phyloP scores from a whole-genome alignment of 176 grass and related monocot genomes.

The Phyllostachys edulis region DNA sequence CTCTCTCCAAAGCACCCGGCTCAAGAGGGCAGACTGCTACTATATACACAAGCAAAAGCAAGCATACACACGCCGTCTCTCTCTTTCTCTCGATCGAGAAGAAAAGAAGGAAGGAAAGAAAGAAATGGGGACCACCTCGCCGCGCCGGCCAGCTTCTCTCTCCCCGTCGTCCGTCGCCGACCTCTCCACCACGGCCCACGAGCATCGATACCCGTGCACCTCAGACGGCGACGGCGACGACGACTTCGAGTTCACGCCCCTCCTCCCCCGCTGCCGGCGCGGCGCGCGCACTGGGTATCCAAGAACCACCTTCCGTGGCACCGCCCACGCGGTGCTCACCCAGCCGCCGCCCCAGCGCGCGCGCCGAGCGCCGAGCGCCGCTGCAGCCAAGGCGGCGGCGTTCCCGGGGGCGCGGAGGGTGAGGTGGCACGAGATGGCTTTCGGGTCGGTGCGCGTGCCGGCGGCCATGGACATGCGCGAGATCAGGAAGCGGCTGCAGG shows the following conservation, averaged over 20 bases:
- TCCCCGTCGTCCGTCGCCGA: conserved; percentile 15
- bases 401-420: neutral
- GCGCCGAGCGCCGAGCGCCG: neutral
- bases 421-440: conserved; percentile 56
- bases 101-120: neutral
- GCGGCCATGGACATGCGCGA: conserved; percentile 70
- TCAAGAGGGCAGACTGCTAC: neutral
- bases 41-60: neutral
- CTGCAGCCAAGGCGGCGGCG: neutral
- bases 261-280: neutral
- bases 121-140: conserved; percentile 23
- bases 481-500: conserved; percentile 60
- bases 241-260: conserved; percentile 34
- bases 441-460: conserved; percentile 59
- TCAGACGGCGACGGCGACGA: conserved; percentile 10
- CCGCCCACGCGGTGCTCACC: neutral
- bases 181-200: conserved; percentile 10
- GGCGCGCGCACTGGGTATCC: neutral
- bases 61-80: neutral
- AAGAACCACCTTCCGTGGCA: conserved; percentile 2
- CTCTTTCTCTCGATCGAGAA: neutral
- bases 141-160: conserved; percentile 5
- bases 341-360: neutral
- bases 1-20: neutral
- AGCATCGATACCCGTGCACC: neutral